Conservation (phyloP, 2,329 filamentous ascomycete species). For the Calonectria henricotiae region DNA sequence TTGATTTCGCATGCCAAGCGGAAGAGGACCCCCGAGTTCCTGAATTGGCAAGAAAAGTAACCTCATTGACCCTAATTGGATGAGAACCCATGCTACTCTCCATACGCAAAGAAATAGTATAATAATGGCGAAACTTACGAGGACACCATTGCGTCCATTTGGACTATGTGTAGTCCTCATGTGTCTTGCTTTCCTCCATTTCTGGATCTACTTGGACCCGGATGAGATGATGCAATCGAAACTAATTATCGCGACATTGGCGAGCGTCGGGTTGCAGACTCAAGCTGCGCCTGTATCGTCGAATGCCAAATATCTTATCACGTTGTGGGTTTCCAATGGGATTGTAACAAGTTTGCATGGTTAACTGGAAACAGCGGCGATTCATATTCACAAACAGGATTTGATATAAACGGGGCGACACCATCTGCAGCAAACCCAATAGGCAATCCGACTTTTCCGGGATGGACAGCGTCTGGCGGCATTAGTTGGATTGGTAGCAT, state of each 20-base stretch:
- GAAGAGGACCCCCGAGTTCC: slow-evolving; percentile 5
- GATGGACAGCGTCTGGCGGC: slow-evolving; percentile 67
- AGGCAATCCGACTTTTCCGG: slow-evolving; percentile 74
- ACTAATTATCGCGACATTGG: neutral
- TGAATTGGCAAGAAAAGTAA: neutral
- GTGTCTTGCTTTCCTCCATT: neutral
- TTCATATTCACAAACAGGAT: slow-evolving; percentile 62
- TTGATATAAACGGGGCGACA: slow-evolving; percentile 67
- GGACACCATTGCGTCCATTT: too few relatives aligned
- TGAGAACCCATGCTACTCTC: neutral
- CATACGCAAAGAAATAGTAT: neutral
- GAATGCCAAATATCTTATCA: slow-evolving; percentile 42
- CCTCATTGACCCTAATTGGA: neutral
- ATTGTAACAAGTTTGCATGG: fast-evolving
- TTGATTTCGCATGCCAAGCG: neutral
- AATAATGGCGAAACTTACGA: neutral
- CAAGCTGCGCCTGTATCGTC: slow-evolving; percentile 1
- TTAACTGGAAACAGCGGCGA: slow-evolving; percentile 50
- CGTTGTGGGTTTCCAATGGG: slow-evolving; percentile 38
- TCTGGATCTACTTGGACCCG: too few relatives aligned
- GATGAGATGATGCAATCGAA: neutral
- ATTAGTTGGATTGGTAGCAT: slow-evolving; percentile 70
- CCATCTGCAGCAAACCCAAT: slow-evolving; percentile 72
- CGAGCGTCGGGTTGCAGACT: neutral
- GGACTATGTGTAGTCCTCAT: neutral